A percentile compares a stretch with the other conserved stretches of the same genome.
These are phyloP conservation scores for Boletales sp. DNA, from an alignment of 768 basidiomycete genomes.

Conservation along the genomic window DNA sequence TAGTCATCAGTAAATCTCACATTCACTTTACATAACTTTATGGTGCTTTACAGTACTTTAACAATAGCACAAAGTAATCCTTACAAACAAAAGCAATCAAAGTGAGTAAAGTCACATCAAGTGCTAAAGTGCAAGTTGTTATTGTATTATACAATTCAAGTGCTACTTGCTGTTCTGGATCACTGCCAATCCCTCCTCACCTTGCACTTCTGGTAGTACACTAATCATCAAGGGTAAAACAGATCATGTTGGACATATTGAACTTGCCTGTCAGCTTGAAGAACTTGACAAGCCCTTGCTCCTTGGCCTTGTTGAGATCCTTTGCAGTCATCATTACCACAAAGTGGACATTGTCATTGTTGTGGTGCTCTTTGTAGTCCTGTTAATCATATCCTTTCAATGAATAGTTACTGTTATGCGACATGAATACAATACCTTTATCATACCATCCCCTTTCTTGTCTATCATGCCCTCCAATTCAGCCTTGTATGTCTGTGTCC, in stretches of 20 bases:
- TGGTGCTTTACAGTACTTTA: too few species aligned
- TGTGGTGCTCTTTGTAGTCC: constrained; percentile 98
- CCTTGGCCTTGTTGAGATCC: constrained; percentile 82
- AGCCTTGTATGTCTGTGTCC: constrained; percentile 93
- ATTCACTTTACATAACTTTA: too few species aligned
- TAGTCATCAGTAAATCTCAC: too few species aligned
- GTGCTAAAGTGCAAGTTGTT: too few species aligned
- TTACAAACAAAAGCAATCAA: too few species aligned
- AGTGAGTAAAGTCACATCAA: too few species aligned
- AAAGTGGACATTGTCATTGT: constrained; percentile 89
- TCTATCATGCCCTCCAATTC: constrained; percentile 87
- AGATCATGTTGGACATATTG: constrained; percentile 96
- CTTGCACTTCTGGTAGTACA: constrained; percentile 96
- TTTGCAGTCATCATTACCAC: constrained; percentile 75
- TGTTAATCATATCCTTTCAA: constrained; percentile 29
- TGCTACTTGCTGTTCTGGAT: too few species aligned
- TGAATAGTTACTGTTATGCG: not conserved
- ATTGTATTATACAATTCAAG: too few species aligned
- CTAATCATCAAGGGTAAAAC: constrained; percentile 84
- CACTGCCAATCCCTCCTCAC: constrained; percentile 37
- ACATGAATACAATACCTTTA: constrained; percentile 56
- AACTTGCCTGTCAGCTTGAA: constrained; percentile 88
- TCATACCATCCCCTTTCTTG: constrained; percentile 73
- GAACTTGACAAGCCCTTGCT: constrained; percentile 83
- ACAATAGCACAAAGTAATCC: too few species aligned